phyloP scores from a whole-genome alignment of 441 rosid genomes.

The Viola pubescens region DNA sequence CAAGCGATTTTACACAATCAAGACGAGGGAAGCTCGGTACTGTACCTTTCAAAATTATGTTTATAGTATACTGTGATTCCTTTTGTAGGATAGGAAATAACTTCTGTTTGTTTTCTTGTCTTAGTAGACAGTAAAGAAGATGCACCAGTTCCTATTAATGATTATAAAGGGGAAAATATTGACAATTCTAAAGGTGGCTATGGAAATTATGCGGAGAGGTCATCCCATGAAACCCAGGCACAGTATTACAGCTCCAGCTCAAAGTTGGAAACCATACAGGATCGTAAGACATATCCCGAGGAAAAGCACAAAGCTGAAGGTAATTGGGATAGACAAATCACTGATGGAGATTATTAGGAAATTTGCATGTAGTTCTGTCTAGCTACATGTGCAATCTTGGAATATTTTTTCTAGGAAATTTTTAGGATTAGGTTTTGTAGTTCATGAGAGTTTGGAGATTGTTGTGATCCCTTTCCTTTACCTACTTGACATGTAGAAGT shows the following conservation, averaged over 20 bases:
- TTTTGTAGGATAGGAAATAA: slow-evolving; percentile 12
- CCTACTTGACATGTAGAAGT: too few species aligned
- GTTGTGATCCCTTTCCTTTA: too few species aligned
- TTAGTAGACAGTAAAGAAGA: slow-evolving; percentile 75
- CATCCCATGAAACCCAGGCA: slow-evolving; percentile 30
- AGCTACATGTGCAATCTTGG: too few species aligned
- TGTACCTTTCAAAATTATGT: slow-evolving; percentile 13
- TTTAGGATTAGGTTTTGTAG: too few species aligned
- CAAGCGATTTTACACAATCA: slow-evolving; percentile 44
- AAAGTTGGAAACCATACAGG: slow-evolving; percentile 26
- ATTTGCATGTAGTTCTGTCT: too few species aligned
- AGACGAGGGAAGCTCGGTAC: slow-evolving; percentile 71
- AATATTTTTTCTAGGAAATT: too few species aligned
- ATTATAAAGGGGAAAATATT: slow-evolving; percentile 40
- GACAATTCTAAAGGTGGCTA: slow-evolving; percentile 31
- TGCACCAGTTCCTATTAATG: slow-evolving; percentile 35
- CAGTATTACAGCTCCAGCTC: slow-evolving; percentile 24
- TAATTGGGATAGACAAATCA: slow-evolving; percentile 14
- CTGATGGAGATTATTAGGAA: neutral
- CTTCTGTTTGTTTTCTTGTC: slow-evolving; percentile 27
- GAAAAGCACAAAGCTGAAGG: slow-evolving; percentile 57
- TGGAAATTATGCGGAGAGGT: slow-evolving; percentile 26
- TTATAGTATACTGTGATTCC: slow-evolving; percentile 7
- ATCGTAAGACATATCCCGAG: slow-evolving; percentile 30
- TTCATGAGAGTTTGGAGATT: too few species aligned